A percentile compares a stretch with the other conserved stretches of the same genome.
Evolutionary conservation across 805 yeast genomes (phyloP).

Genomic region (Candida glaebosa): DNA sequence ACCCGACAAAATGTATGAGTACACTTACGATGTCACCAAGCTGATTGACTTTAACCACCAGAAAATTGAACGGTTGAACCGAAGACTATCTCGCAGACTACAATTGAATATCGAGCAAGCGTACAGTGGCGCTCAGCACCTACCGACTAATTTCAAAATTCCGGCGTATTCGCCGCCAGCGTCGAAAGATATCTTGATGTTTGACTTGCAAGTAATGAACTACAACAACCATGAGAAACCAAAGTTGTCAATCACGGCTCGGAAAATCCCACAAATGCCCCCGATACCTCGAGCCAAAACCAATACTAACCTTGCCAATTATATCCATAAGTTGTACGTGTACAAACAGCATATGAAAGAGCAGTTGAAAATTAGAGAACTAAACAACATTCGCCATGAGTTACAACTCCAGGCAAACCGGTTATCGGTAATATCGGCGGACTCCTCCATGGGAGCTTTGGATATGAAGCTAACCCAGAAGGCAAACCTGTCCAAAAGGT

Average conservation of each 20-base stretch:
- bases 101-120: neutral
- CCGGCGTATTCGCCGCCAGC: conserved; percentile 16
- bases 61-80: neutral
- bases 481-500: neutral
- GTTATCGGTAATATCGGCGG: neutral
- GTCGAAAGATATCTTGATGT: conserved; percentile 6
- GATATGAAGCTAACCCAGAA: neutral
- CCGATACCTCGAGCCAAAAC: conserved; percentile 19
- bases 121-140: neutral
- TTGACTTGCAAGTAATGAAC: conserved; percentile 1
- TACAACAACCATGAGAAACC: neutral
- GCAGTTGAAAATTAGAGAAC: conserved; percentile 8
- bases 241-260: neutral
- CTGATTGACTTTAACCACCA: conserved; percentile 1
- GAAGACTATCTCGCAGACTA: neutral
- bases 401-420: neutral
- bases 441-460: neutral
- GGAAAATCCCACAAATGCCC: conserved; percentile 11
- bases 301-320: conserved; percentile 23
- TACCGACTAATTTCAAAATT: neutral
- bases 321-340: conserved; percentile 18
- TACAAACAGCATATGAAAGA: conserved; percentile 13
- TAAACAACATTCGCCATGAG: conserved; percentile 3
- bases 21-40: conserved; percentile 1
- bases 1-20: neutral